Conservation (phyloP, 2,329 filamentous ascomycete species). For the Colletotrichum limetticola region DNA sequence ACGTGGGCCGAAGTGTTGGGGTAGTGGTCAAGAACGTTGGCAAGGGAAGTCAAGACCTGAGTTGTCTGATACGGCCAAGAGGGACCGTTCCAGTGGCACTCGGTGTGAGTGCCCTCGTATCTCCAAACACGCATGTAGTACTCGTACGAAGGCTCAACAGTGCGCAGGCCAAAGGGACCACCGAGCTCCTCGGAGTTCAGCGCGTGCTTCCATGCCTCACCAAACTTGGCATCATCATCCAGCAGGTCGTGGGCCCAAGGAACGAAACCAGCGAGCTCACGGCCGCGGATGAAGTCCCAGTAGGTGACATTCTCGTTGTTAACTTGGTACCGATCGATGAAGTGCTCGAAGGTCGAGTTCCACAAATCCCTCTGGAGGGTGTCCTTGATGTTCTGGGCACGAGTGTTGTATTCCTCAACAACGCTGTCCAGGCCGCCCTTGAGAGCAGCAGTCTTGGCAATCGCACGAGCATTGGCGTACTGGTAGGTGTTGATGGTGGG, state of each 20-base stretch:
- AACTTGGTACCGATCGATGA: conserved; percentile 49
- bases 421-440: conserved; percentile 44
- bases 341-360: conserved; percentile 50
- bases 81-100: conserved; percentile 56
- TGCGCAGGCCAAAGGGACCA: conserved; percentile 52
- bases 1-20: conserved; percentile 40
- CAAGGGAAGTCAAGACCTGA: conserved; percentile 53
- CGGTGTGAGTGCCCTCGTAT: conserved; percentile 34
- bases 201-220: conserved; percentile 42
- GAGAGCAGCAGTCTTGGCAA: conserved; percentile 48
- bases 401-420: conserved; percentile 42
- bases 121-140: conserved; percentile 45
- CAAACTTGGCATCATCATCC: conserved; percentile 44
- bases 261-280: conserved; percentile 54
- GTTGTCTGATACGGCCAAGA: conserved; percentile 57
- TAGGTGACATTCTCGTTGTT: conserved; percentile 49
- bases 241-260: conserved; percentile 55
- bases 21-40: conserved; percentile 44
- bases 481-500: conserved; percentile 57
- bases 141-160: conserved; percentile 51
- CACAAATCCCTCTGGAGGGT: conserved; percentile 50
- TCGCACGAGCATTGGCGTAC: conserved; percentile 53
- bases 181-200: conserved; percentile 18
- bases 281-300: conserved; percentile 27
- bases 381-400: conserved; percentile 46